Base-by-base conservation (phyloP, 176 grass and related monocot species). In the Carex pumila region DNA sequence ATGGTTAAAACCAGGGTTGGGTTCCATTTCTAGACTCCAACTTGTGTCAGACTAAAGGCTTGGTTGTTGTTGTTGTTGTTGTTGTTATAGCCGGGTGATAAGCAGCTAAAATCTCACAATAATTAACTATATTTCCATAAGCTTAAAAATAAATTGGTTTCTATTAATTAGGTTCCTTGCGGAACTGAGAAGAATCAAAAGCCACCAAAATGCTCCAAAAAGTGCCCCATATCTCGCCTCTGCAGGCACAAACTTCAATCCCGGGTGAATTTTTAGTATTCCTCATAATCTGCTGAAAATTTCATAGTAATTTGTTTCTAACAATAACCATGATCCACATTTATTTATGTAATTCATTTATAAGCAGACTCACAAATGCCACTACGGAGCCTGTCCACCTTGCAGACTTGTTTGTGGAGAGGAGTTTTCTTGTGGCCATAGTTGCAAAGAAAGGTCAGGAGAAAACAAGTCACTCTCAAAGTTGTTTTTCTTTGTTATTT, bases 111-210 rank as follows among this genome's bases (percentile, higher is more conserved):
- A 81, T 81, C 17, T 62, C n/a, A 81, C 17, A 78, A 54, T 61
- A 30, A 64, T 81, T 21, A 43, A 81, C 22, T 56, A 18, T 39
- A 25, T 12, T 60, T 10, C 30, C 30, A 39, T 25, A 81, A 25
- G 55, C 34, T 25, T 63, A 45, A 12, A 12, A 25, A 14, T 43
- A 83, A 47, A 32, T 67, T 55, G 12, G n/a, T 83, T 83, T 66
- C 39, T 83, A 54, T 65, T 86, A 30, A 67, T 19, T 87, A 98
- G 95, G 95, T 98, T 90, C 95, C 92, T 65, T 98, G 95, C 85
- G 95, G 95, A 11, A 93, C 92, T 74, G 95, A 98, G 65, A 98
- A 93, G 92, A 98, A 87, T 78, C 92, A 98, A 71, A 98, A 93
- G 67, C 95, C 95, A 76, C 95, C 95, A 41, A 98, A 87, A 86